Conservation (phyloP, 106 monocot genomes). For the Alisma plantagoaquatica region DNA sequence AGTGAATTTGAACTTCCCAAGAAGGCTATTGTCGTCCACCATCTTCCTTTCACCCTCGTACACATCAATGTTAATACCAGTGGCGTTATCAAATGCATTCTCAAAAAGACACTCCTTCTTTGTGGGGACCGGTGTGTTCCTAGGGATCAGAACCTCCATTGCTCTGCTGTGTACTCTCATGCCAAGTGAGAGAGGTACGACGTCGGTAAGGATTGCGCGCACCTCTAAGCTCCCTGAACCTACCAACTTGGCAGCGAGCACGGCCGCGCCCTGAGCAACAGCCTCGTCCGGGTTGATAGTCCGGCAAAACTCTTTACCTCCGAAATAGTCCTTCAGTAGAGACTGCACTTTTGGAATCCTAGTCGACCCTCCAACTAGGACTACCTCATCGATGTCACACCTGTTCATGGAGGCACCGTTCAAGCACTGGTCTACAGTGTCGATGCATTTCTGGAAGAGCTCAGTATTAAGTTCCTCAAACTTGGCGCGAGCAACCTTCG, state of each 20-base stretch:
- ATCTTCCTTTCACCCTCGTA: constrained; percentile 26
- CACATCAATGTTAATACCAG: constrained; percentile 39
- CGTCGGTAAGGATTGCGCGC: constrained; percentile 27
- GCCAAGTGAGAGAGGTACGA: constrained; percentile 13
- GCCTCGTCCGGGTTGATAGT: too few species aligned
- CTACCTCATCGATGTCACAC: constrained; percentile 3
- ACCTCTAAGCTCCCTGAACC: constrained; percentile 17
- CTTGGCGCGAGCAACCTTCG: constrained; percentile 1
- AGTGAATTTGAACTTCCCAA: constrained; percentile 55
- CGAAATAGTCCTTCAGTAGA: too few species aligned
- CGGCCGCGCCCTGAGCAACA: constrained; percentile 9
- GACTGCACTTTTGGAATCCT: too few species aligned
- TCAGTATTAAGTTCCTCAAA: too few species aligned
- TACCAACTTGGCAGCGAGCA: constrained; percentile 10
- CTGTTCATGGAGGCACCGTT: constrained; percentile 18
- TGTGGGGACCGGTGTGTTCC: constrained; percentile 55
- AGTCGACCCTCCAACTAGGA: constrained; percentile 11
- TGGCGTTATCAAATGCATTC: constrained; percentile 40
- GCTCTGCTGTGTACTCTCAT: too few species aligned
- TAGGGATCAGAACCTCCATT: too few species aligned
- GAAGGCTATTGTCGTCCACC: too few species aligned
- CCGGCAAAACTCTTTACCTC: too few species aligned
- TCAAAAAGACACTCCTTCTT: constrained; percentile 55
- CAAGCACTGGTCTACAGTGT: too few species aligned
- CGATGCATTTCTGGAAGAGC: too few species aligned